phyloP scores from a whole-genome alignment of 1,284 basidiomycete genomes.

The Marasmius oreades region DNA sequence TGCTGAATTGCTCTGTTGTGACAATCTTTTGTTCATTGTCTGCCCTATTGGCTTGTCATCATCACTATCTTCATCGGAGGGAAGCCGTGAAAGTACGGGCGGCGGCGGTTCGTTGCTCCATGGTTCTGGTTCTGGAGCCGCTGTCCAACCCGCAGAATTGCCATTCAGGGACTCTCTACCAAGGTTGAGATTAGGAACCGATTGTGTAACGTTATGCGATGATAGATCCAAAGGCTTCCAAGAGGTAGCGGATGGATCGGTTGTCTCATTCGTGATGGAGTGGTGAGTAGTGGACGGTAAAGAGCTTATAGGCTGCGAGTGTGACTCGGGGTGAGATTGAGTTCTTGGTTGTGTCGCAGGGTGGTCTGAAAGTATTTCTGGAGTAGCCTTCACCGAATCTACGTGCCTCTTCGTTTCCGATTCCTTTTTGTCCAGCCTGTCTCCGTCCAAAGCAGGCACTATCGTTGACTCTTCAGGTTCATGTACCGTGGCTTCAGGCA shows the following conservation, averaged over 20 bases:
- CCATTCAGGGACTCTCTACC: constrained; percentile 42
- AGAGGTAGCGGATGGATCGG: background rate
- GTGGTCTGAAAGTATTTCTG: background rate
- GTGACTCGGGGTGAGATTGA: background rate
- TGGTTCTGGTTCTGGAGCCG: constrained; percentile 38
- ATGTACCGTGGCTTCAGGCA: constrained; percentile 25
- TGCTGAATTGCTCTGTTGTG: constrained; percentile 9
- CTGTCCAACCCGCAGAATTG: constrained; percentile 36
- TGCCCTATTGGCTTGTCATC: constrained; percentile 72
- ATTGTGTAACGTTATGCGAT: constrained; percentile 32
- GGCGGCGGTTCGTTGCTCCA: constrained; percentile 33
- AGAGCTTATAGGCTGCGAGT: background rate
- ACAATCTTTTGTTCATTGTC: constrained; percentile 33
- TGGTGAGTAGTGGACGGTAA: background rate
- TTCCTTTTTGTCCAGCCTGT: background rate
- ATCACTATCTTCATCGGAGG: constrained; percentile 58
- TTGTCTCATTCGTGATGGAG: background rate
- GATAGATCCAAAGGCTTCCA: constrained; percentile 47
- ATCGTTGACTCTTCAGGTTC: constrained; percentile 33
- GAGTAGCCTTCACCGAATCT: background rate
- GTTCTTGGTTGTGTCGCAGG: constrained; percentile 26
- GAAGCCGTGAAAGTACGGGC: constrained; percentile 11
- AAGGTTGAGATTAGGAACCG: constrained; percentile 55
- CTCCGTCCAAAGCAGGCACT: background rate
- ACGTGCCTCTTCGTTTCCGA: background rate